Percentiles rank a stretch among this genome's conserved stretches.
These are phyloP conservation scores for Persicaria tinctoria DNA, from an alignment of 148 eudicot genomes.

Conservation along the genomic window DNA sequence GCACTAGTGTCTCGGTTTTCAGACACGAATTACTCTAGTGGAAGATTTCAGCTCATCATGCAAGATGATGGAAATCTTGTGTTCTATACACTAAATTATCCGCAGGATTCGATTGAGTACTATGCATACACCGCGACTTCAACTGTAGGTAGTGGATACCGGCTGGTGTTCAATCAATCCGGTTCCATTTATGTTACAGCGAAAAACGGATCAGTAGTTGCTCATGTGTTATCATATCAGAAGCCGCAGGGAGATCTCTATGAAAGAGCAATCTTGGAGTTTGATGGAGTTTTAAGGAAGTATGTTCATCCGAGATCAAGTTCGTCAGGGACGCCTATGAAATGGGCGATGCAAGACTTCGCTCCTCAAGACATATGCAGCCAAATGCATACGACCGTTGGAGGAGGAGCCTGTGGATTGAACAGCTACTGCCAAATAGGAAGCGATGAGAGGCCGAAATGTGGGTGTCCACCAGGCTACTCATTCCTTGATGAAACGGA, in stretches of 20 bases:
- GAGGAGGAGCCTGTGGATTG: constrained; percentile 49
- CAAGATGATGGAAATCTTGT: constrained; percentile 18
- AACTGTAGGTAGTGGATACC: constrained; percentile 11
- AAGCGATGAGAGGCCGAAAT: constrained; percentile 24
- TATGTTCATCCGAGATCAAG: constrained; percentile 16
- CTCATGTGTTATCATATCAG: background rate
- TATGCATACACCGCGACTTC: background rate
- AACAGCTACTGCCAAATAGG: constrained; percentile 41
- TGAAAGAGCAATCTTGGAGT: constrained; percentile 26
- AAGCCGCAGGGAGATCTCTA: constrained; percentile 7
- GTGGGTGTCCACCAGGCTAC: constrained; percentile 37
- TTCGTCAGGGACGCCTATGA: background rate
- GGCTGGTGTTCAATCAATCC: constrained; percentile 20
- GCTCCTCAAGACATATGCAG: constrained; percentile 39
- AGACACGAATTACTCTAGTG: constrained; percentile 19
- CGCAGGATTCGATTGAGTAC: constrained; percentile 11
- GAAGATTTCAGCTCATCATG: constrained; percentile 18
- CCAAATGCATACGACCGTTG: background rate
- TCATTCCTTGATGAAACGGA: constrained; percentile 35
- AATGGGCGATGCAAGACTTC: constrained; percentile 23
- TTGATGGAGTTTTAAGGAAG: constrained; percentile 27
- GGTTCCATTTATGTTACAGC: constrained; percentile 16
- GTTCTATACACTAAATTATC: constrained; percentile 19
- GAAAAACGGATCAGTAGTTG: constrained; percentile 8
- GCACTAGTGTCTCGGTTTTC: constrained; percentile 21